Percentiles rank a stretch among this genome's conserved stretches.
phyloP scores from a whole-genome alignment of 176 grass and related monocot genomes.

The Hyparrhenia diplandra region DNA sequence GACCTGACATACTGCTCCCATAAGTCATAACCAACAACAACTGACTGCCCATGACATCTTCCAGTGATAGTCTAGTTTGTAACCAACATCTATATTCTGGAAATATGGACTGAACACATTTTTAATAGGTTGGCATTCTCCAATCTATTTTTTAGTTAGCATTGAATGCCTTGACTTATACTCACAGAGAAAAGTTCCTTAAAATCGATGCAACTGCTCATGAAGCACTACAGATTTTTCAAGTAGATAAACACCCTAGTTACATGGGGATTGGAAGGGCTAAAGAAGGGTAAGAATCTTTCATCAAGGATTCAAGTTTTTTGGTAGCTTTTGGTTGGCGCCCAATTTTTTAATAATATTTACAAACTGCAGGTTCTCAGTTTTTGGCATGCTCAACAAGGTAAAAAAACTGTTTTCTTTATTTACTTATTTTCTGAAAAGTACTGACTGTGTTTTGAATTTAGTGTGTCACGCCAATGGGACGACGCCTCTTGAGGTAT shows the following conservation, averaged over 20 bases:
- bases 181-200: slow-evolving; percentile 82
- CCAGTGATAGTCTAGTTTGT: slow-evolving; percentile 3
- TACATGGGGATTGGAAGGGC: slow-evolving; percentile 97
- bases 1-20: not conserved
- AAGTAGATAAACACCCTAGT: slow-evolving; percentile 95
- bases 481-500: slow-evolving; percentile 74
- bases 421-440: slow-evolving; percentile 16
- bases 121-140: not conserved
- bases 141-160: not conserved
- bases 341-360: slow-evolving; percentile 17
- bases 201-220: slow-evolving; percentile 93
- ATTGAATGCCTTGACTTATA: slow-evolving; percentile 54
- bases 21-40: too few relatives aligned
- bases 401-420: slow-evolving; percentile 34
- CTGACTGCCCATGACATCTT: slow-evolving; percentile 1
- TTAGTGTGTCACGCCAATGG: slow-evolving; percentile 96
- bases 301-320: slow-evolving; percentile 1
- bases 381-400: slow-evolving; percentile 98
- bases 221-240: slow-evolving; percentile 95
- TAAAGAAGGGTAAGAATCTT: slow-evolving; percentile 82
- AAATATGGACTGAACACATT: not conserved
- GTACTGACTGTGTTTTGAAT: slow-evolving; percentile 36
- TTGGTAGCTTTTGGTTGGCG: slow-evolving; percentile 21
- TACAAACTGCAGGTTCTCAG: slow-evolving; percentile 73
- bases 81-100: not conserved